phyloP scores from a whole-genome alignment of 1,139 yeast genomes.

The Arxiozyma slooffiae region DNA sequence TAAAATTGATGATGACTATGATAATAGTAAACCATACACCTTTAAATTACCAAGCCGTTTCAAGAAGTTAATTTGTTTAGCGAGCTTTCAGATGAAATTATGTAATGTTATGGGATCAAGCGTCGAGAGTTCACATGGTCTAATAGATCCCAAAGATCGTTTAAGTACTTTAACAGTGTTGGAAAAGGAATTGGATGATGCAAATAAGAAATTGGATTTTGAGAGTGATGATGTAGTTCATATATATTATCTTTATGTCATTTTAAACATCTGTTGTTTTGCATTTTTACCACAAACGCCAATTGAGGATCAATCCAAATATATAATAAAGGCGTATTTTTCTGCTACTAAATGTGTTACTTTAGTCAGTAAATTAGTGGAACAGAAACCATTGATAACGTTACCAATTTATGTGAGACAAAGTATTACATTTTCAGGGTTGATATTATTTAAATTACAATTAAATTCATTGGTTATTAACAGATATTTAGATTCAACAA shows the following conservation, averaged over 20 bases:
- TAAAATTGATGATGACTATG: slow-evolving; percentile 4
- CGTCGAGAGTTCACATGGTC: slow-evolving; percentile 82
- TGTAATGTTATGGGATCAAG: slow-evolving; percentile 83
- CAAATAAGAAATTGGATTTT: slow-evolving; percentile 35
- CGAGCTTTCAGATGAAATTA: slow-evolving; percentile 77
- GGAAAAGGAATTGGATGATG: slow-evolving; percentile 67
- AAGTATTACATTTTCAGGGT: slow-evolving; percentile 71
- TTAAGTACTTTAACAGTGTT: slow-evolving; percentile 68
- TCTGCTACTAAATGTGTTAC: slow-evolving; percentile 79
- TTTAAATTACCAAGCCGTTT: slow-evolving; percentile 55
- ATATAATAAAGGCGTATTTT: slow-evolving; percentile 72
- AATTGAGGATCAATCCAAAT: slow-evolving; percentile 69
- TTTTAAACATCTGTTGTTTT: slow-evolving; percentile 76
- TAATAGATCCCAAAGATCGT: slow-evolving; percentile 74
- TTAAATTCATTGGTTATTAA: slow-evolving; percentile 67
- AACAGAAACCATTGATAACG: slow-evolving; percentile 61
- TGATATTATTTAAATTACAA: slow-evolving; percentile 71
- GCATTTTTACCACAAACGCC: slow-evolving; percentile 90
- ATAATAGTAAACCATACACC: slow-evolving; percentile 2
- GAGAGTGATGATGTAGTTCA: slow-evolving; percentile 60
- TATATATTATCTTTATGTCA: slow-evolving; percentile 67
- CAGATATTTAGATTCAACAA: slow-evolving; percentile 74
- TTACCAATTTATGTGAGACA: slow-evolving; percentile 83
- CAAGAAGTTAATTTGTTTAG: slow-evolving; percentile 59
- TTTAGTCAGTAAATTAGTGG: slow-evolving; percentile 60